These are phyloP conservation scores for Daldinia grandis DNA, from an alignment of 495 filamentous ascomycete species.

Conservation along the genomic window DNA sequence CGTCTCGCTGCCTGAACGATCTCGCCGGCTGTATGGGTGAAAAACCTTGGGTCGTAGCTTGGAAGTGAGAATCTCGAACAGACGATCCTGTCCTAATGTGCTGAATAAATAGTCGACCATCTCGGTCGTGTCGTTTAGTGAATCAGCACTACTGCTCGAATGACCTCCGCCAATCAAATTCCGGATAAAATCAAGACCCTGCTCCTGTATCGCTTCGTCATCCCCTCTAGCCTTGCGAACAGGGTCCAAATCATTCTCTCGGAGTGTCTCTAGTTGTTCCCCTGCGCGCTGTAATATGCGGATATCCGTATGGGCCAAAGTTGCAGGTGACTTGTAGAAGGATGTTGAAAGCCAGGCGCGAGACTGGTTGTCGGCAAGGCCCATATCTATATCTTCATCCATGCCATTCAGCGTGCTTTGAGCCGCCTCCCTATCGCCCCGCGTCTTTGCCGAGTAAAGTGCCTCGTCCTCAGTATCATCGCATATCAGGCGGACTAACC, in stretches of 20 bases:
- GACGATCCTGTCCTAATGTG: constrained; percentile 73
- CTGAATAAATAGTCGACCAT: constrained; percentile 88
- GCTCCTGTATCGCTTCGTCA: constrained; percentile 86
- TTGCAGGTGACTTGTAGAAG: constrained; percentile 38
- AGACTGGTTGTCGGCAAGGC: constrained; percentile 47
- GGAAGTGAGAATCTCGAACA: constrained; percentile 78
- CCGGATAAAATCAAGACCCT: constrained; percentile 84
- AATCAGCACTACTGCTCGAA: constrained; percentile 71
- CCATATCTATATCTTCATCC: constrained; percentile 71
- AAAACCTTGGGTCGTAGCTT: constrained; percentile 71
- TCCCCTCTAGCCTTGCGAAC: constrained; percentile 72
- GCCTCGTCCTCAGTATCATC: constrained; percentile 63
- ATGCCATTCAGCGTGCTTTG: constrained; percentile 57
- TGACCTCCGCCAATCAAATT: constrained; percentile 82
- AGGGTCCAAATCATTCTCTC: constrained; percentile 64
- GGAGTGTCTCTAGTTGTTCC: constrained; percentile 58
- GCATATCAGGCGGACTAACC: constrained; percentile 80
- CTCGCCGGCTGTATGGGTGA: constrained; percentile 53
- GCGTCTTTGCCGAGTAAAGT: constrained; percentile 47
- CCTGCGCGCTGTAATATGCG: constrained; percentile 57
- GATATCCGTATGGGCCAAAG: constrained; percentile 14
- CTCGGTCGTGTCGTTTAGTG: constrained; percentile 60
- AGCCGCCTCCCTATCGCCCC: constrained; percentile 43
- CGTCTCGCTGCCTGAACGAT: constrained; percentile 43
- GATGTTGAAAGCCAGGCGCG: constrained; percentile 42